These are phyloP conservation scores for Pseudevernia furfuracea DNA, from an alignment of 495 filamentous ascomycete species.

Conservation along the genomic window DNA sequence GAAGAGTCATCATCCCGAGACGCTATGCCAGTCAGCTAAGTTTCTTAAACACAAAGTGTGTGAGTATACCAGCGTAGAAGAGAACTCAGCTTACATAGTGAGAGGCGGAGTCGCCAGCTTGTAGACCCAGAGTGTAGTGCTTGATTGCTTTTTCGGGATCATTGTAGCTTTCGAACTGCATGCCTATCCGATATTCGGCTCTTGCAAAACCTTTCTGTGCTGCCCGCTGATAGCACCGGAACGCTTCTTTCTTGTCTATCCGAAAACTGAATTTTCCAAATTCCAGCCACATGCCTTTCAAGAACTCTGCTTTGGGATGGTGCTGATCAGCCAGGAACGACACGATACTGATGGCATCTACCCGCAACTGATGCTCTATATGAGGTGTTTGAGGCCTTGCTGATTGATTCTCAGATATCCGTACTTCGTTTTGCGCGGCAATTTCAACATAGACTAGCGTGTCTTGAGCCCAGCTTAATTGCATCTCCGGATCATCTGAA, in stretches of 20 bases:
- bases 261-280: constrained; percentile 91
- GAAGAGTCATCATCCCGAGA: constrained; percentile 92
- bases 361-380: constrained; percentile 75
- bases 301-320: constrained; percentile 90
- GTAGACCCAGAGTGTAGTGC: constrained; percentile 76
- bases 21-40: constrained; percentile 39
- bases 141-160: constrained; percentile 82
- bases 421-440: constrained; percentile 59
- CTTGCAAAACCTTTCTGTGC: constrained; percentile 86
- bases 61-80: constrained; percentile 6
- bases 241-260: constrained; percentile 90
- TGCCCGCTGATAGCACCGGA: constrained; percentile 73
- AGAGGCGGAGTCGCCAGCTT: constrained; percentile 79
- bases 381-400: constrained; percentile 70
- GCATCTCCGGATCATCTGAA: constrained; percentile 93
- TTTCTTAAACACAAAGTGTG: constrained; percentile 1
- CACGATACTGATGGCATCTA: constrained; percentile 88
- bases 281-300: constrained; percentile 94
- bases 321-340: constrained; percentile 81
- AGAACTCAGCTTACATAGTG: constrained; percentile 53
- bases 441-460: constrained; percentile 83
- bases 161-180: constrained; percentile 93
- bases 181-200: constrained; percentile 93
- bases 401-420: constrained; percentile 54
- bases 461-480: constrained; percentile 94